Evolutionary conservation across 345 rosid genomes (phyloP).

Genomic region (Heritiera littoralis): DNA sequence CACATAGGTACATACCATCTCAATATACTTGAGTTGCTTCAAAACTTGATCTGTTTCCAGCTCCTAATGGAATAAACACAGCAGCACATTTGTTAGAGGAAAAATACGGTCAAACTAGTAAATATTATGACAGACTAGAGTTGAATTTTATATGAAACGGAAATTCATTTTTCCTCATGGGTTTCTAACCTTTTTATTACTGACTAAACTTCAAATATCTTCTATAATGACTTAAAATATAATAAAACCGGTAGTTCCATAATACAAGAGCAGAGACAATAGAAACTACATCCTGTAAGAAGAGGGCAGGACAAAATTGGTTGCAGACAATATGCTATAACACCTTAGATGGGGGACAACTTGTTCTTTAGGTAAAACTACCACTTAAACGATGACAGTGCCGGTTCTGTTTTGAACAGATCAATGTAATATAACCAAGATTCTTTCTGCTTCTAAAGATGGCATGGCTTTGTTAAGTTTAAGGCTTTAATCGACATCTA

Average conservation of each 20-base stretch:
- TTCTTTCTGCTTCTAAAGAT: conserved; percentile 1
- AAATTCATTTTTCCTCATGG: not conserved
- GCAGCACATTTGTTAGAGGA: conserved; percentile 13
- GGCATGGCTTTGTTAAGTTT: not conserved
- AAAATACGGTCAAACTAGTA: not conserved
- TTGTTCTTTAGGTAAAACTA: not conserved
- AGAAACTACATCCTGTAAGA: not conserved
- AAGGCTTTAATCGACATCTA: not conserved
- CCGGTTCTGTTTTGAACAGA: not conserved
- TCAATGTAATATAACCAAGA: not conserved
- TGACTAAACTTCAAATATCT: not conserved
- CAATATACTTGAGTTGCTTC: conserved; percentile 72
- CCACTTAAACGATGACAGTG: not conserved
- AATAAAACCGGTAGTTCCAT: not conserved
- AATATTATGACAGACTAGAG: not conserved
- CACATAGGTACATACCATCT: conserved; percentile 50
- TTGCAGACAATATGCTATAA: not conserved
- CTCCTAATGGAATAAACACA: conserved; percentile 52
- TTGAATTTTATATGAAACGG: not conserved
- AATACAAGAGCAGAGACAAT: not conserved
- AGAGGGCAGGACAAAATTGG: not conserved
- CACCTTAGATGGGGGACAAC: not conserved
- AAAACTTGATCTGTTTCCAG: conserved; percentile 75
- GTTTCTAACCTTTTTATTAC: not conserved
- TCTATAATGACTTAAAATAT: not conserved